Base-by-base conservation (phyloP, 2,329 filamentous ascomycete species). In the Penicillium sp. region DNA sequence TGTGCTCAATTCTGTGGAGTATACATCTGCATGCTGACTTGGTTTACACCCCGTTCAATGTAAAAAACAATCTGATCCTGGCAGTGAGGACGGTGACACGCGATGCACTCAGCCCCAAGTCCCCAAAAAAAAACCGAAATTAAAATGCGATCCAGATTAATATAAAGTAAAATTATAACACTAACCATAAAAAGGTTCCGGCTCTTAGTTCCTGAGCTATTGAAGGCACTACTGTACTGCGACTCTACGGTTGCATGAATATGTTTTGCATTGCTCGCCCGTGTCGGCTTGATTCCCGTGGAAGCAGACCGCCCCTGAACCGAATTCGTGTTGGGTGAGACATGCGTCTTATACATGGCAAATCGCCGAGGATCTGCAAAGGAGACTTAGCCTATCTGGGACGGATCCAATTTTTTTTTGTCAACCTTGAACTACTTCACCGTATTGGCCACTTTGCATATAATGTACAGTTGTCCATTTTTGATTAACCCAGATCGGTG, bases 281-380 rank as follows among this genome's bases (percentile, higher is more conserved):
- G 25, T 57, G 50, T 53, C 44, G 42, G 50, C 25, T 37, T 50
- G 25, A 46, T 19, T 50, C 47, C 47, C 46, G 46, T 54, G 26
- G 51, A 50, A 48, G 53, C 52, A 47, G 27, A 39, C 26, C 55
- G 54, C 55, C 29, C 54, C 50, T 53, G 50, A 53, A 39, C 33
- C 37, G 13, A 21, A 56, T 56, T 60, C 49, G 53, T 55, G 43
- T 60, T 57, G 54, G 55, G 62, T 66, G 61, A 66, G 62, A 66
- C 64, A 66, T 63, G 44, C 44, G 45, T 55, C 56, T 37, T 62
- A 55, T 61, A 59, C 47, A 54, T 55, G 61, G 61, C 43, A 57
- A 49, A 33, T 54, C 46, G 47, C 45, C 31, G 44, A n/a, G 58
- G 62, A 63, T 63, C 61, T 54, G 48, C 61, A 59, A 57, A 62